Evolutionary conservation across 257 asterid species (phyloP).

Genomic region (Linaria vulgaris): DNA sequence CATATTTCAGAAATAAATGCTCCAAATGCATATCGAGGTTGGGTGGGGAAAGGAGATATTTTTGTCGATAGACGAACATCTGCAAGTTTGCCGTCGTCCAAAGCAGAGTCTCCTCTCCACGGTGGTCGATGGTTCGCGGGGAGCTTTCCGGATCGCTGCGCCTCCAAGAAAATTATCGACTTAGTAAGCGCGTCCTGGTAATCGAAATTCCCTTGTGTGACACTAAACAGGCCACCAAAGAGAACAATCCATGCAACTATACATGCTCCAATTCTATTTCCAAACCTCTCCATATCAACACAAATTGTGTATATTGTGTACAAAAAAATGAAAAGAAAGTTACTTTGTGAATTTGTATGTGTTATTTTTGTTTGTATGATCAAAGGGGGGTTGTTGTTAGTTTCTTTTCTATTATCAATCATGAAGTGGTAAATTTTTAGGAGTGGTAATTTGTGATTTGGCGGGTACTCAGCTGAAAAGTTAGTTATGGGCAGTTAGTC

Average conservation of each 20-base stretch:
- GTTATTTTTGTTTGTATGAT: no score
- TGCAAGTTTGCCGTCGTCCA: constrained; percentile 63
- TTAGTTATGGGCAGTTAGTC: constrained; percentile 29
- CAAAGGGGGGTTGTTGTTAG: not conserved
- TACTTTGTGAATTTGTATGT: not conserved
- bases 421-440: constrained; percentile 5
- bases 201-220: constrained; percentile 37
- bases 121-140: constrained; percentile 52
- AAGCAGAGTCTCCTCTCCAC: constrained; percentile 87
- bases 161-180: constrained; percentile 76
- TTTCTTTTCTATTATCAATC: not conserved
- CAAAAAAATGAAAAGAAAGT: not conserved
- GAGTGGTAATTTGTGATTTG: constrained; percentile 28
- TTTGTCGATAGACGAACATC: constrained; percentile 45
- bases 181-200: constrained; percentile 63
- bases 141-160: constrained; percentile 88
- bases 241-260: constrained; percentile 32
- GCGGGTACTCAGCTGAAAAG: constrained; percentile 30
- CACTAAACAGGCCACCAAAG: constrained; percentile 20
- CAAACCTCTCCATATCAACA: constrained; percentile 31
- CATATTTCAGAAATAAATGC: no score
- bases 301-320: constrained; percentile 20
- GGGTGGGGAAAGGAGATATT: no score
- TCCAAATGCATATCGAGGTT: no score
- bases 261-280: constrained; percentile 16